Base-by-base conservation (phyloP, 345 rosid species). In the Jatropha curcas region DNA sequence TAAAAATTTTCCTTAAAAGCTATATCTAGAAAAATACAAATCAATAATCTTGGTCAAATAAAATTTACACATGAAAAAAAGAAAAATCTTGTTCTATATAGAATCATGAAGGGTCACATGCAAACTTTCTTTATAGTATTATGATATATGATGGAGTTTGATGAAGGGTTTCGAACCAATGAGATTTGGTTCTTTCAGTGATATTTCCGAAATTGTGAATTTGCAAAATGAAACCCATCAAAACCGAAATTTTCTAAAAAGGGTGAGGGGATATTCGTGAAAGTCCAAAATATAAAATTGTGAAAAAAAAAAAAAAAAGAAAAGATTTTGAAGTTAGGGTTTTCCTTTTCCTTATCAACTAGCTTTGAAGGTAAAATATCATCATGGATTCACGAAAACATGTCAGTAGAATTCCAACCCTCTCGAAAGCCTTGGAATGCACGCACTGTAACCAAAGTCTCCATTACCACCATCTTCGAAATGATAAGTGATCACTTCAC, bases 311-410 rank as follows among this genome's bases (percentile, higher is more conserved):
- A n/a, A n/a, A n/a, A n/a, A n/a, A n/a, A n/a, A n/a, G n/a, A n/a
- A n/a, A n/a, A n/a, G n/a, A n/a, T n/a, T n/a, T n/a, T n/a, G n/a
- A n/a, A n/a, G n/a, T n/a, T 20, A 19, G 63, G 45, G 56, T 48
- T 51, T 56, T 45, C 33, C 60, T 77, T 50, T 37, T 43, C 71
- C 52, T 81, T 75, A 31, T 81, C 77, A 31, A 67, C 79, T 52
- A 74, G 79, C 88, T 85, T 82, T 58, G 79, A 81, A 83, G 80
- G 79, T 65, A 81, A 77, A 74, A 67, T 63, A 77, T 67, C 75
- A 83, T 85, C 45, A 82, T 83, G 81, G 63, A 71, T 34, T 37
- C 22, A 71, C 55, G 70, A 60, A 68, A 69, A 67, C 35, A 55
- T 77, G 76, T 71, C 67, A 75, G 66, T 83, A 60, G 67, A 71